phyloP scores from a whole-genome alignment of 1,139 yeast species.

The Kodamaea suecica region DNA sequence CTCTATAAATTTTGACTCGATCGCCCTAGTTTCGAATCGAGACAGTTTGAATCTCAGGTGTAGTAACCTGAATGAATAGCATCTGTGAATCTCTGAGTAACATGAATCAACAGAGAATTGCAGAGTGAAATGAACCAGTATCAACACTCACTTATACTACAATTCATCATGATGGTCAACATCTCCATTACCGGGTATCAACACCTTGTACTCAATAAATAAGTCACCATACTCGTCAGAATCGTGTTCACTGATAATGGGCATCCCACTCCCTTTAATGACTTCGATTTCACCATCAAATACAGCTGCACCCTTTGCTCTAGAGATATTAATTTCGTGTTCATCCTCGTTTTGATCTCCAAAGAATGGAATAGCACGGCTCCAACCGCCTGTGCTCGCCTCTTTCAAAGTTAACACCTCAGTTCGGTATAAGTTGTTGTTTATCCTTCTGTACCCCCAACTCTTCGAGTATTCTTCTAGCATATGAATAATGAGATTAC shows the following conservation, averaged over 20 bases:
- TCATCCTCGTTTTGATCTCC: slow-evolving; percentile 49
- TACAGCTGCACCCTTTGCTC: slow-evolving; percentile 52
- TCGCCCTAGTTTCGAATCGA: no score
- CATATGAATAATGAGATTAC: slow-evolving; percentile 65
- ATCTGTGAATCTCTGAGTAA: no score
- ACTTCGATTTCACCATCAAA: slow-evolving; percentile 68
- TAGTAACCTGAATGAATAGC: no score
- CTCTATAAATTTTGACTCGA: no score
- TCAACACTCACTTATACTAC: no score
- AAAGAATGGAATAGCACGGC: slow-evolving; percentile 59
- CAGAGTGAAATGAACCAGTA: no score
- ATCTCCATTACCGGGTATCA: slow-evolving; percentile 40
- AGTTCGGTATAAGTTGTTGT: slow-evolving; percentile 70
- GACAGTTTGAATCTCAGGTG: no score
- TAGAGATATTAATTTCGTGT: slow-evolving; percentile 39
- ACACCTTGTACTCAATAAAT: slow-evolving; percentile 64
- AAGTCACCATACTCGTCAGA: slow-evolving; percentile 65
- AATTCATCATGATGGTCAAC: slow-evolving; percentile 18
- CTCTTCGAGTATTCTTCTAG: slow-evolving; percentile 53
- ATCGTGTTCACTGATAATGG: slow-evolving; percentile 39
- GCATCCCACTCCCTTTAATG: slow-evolving; percentile 82
- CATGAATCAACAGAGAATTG: no score
- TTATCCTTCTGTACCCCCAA: slow-evolving; percentile 85
- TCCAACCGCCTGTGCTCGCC: slow-evolving; percentile 80
- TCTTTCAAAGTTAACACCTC: slow-evolving; percentile 74